Percentiles rank a stretch among this genome's conserved stretches.
phyloP scores from a whole-genome alignment of 306 rosid genomes.

The Ziziphus jujuba region DNA sequence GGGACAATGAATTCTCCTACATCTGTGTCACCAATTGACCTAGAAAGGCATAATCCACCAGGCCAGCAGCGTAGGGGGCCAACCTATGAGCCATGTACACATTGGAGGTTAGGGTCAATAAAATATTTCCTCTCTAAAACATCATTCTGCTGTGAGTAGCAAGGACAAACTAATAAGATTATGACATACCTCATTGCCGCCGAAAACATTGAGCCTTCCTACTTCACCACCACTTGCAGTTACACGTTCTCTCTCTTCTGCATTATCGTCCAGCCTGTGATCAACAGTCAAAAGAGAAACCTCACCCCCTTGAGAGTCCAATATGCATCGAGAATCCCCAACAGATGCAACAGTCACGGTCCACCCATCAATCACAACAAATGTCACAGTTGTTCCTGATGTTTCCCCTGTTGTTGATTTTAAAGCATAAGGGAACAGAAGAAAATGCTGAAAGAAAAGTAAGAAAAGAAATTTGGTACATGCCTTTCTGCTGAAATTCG shows the following conservation, averaged over 20 bases:
- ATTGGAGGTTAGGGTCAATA: neutral
- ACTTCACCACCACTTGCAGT: conserved; percentile 99
- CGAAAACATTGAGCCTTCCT: conserved; percentile 92
- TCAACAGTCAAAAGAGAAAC: conserved; percentile 92
- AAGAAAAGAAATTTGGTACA: neutral
- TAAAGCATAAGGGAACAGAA: conserved; percentile 7
- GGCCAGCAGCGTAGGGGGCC: conserved; percentile 99
- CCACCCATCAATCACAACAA: conserved; percentile 85
- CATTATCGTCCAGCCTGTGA: conserved; percentile 91
- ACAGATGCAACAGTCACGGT: conserved; percentile 94
- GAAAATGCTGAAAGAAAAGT: conserved; percentile 8
- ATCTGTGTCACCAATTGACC: conserved; percentile 97
- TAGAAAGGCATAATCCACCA: conserved; percentile 96
- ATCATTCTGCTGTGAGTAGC: conserved; percentile 7
- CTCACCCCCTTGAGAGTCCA: conserved; percentile 84
- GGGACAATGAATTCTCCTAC: conserved; percentile 99
- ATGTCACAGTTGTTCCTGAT: conserved; percentile 97
- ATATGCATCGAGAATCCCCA: conserved; percentile 92
- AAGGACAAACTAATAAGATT: conserved; percentile 23
- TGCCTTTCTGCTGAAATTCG: conserved; percentile 94
- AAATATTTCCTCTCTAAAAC: neutral
- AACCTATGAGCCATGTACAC: conserved; percentile 47
- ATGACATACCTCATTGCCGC: conserved; percentile 77
- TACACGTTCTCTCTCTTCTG: conserved; percentile 91
- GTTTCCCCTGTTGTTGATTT: conserved; percentile 74